Evolutionary conservation across 129 eudicot species (phyloP).

Genomic region (Cynara cardunculus): DNA sequence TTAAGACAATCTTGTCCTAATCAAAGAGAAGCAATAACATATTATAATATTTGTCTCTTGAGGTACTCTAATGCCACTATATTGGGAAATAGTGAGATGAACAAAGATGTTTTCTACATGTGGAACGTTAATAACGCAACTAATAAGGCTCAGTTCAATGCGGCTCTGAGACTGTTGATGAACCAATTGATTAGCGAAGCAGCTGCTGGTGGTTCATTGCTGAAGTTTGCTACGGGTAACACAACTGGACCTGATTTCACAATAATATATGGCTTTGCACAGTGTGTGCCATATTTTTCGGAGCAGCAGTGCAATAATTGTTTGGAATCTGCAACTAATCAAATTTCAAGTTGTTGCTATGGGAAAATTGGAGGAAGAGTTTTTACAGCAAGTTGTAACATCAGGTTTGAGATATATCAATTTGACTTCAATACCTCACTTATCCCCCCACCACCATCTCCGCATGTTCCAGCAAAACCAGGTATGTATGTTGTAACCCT

Average conservation of each 20-base stretch:
- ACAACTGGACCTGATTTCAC: not conserved
- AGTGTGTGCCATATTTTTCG: not conserved
- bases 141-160: not conserved
- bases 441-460: not conserved
- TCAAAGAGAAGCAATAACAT: conserved; percentile 25
- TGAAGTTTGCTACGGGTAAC: conserved; percentile 20
- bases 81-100: not conserved
- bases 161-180: not conserved
- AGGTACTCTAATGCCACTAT: conserved; percentile 31
- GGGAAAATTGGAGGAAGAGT: not conserved
- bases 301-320: not conserved
- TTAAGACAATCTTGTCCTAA: conserved; percentile 19
- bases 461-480: too few relatives aligned
- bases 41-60: conserved; percentile 20
- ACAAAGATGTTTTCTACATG: too few relatives aligned
- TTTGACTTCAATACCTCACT: not conserved
- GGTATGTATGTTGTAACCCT: too few relatives aligned
- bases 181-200: conserved; percentile 12
- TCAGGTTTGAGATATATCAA: not conserved
- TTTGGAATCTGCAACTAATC: not conserved
- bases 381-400: not conserved
- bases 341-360: not conserved
- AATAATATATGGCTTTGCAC: not conserved
- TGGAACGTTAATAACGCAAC: not conserved
- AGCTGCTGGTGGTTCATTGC: conserved; percentile 15